A percentile compares a stretch with the other conserved stretches of the same genome.
phyloP scores from a whole-genome alignment of 352 stramenopile species.

The Detonula confervacea region DNA sequence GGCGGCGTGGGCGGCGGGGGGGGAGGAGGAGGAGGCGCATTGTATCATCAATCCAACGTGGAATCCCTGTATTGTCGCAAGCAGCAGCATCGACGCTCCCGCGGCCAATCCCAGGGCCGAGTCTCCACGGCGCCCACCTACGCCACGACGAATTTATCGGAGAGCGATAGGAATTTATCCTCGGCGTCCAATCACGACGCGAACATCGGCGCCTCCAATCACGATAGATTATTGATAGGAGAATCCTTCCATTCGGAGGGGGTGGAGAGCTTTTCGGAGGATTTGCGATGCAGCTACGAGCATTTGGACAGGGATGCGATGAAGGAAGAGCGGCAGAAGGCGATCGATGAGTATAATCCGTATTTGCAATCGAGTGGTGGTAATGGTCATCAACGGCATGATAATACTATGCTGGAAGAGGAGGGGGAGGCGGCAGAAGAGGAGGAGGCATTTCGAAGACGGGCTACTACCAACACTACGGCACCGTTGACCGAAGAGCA shows the following conservation, averaged over 20 bases:
- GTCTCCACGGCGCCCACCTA: background rate
- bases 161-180: too few relatives aligned
- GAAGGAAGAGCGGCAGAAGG: background rate
- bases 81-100: too few relatives aligned
- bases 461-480: background rate
- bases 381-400: too few relatives aligned
- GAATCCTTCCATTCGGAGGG: background rate
- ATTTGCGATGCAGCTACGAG: conserved; percentile 16
- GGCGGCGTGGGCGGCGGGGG: too few relatives aligned
- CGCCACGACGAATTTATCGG: background rate
- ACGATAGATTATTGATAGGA: background rate
- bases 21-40: too few relatives aligned
- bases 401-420: too few relatives aligned
- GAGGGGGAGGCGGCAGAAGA: too few relatives aligned
- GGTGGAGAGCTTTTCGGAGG: background rate
- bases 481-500: background rate
- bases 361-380: background rate
- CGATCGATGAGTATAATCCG: background rate
- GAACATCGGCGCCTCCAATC: background rate
- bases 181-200: background rate
- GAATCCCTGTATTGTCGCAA: too few relatives aligned
- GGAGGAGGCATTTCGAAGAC: background rate
- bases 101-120: too few relatives aligned
- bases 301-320: background rate
- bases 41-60: too few relatives aligned